Percentiles rank a stretch among this genome's conserved stretches.
phyloP scores from a whole-genome alignment of 129 eudicot species.

The Arctium lappa region DNA sequence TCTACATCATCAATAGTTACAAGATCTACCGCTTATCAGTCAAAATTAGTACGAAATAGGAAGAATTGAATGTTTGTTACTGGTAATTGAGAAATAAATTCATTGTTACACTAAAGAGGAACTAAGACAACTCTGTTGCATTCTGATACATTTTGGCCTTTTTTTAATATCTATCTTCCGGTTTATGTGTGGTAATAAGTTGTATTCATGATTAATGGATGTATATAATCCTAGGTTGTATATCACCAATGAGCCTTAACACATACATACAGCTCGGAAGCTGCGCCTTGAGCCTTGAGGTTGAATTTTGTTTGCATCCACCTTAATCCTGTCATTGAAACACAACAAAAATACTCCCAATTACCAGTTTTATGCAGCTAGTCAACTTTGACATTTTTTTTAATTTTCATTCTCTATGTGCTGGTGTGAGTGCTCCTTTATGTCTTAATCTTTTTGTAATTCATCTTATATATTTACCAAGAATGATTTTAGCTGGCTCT shows the following conservation, averaged over 20 bases:
- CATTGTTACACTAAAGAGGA: no score
- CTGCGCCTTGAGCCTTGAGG: background rate
- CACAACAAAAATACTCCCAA: background rate
- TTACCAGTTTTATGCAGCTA: background rate
- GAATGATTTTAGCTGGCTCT: background rate
- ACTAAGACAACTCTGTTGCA: no score
- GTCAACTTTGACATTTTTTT: background rate
- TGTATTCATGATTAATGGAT: background rate
- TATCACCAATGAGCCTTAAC: background rate
- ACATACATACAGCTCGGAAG: no score
- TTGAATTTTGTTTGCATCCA: constrained; percentile 1
- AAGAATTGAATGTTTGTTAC: background rate
- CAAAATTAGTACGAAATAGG: background rate
- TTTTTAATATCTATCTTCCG: background rate
- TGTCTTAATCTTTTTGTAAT: background rate
- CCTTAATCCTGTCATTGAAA: background rate
- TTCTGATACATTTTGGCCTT: no score
- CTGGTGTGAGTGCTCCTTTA: background rate
- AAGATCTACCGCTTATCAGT: background rate
- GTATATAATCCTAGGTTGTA: background rate
- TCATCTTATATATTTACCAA: background rate
- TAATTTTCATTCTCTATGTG: background rate
- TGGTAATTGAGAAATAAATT: no score
- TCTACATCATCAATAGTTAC: background rate
- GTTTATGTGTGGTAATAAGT: background rate